Evolutionary conservation across 306 rosid species (phyloP), one percentile per base, ranked within the genome.

Genomic region (Begonia peltatifolia): DNA sequence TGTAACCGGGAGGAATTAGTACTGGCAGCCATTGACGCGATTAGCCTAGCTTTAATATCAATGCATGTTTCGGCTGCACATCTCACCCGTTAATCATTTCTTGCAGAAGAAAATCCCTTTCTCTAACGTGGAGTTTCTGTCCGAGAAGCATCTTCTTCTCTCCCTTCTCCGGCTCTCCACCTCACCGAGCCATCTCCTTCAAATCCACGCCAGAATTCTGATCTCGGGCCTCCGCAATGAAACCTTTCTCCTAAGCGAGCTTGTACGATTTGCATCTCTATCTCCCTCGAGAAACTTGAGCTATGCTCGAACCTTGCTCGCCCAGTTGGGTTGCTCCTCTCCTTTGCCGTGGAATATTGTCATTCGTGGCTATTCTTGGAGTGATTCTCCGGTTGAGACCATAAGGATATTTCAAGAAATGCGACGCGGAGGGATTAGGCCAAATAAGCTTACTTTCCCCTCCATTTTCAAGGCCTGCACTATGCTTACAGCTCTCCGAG

Each of bases 401-500:
- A 63, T 90, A 15, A 65, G 62, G 72, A 70, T 70, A 9, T 85
- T 80, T 49, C 73, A 58, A 0, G 63, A 58, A 62, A 82, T 90
- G 95, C 78, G 81, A 2, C 13, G 63, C 54, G 61, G 74, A 3
- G 79, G 79, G 4, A 54, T 59, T 9, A 63, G 18, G 25, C 90
- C 94, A 60, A 80, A 83, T 62, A 71, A 79, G 4, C 80, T 85
- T 25, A 83, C 97, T 11, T 76, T 62, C 58, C 94, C 95, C 2
- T 85, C 85, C 42, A 59, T 90, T 54, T 23, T 85, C 70, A 90
- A 85, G 73, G 79, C 77, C 2, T 85, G 95, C 46, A 77, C 94
- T 4, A 1, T 36, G 25, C 61, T 53, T 36, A 11, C 18, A 0
- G 70, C 70, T 12, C 80, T 85, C 9, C 41, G 11, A 9, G 80